Evolutionary conservation across 257 asterid genomes (phyloP), one percentile per base, ranked within the genome.

Genomic region (Capsicum rhomboideum): DNA sequence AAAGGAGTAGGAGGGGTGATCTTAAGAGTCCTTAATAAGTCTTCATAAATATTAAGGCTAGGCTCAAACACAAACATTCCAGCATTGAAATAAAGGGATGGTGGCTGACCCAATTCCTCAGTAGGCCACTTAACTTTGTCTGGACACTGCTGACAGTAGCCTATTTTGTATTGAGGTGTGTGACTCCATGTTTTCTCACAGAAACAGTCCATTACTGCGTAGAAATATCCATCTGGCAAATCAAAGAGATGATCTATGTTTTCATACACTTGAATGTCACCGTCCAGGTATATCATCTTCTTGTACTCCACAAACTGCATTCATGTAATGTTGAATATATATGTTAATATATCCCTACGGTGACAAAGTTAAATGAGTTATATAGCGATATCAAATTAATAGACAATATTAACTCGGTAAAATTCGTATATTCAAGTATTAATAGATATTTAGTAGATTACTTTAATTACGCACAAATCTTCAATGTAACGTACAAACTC

Each of bases 11-110:
- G 86, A 75, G 92, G 85, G 34, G 91, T 85, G 82, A 80, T 49
- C 10, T 50, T 21, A 78, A 91, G 89, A 17, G 86, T 84, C 11
- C 71, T 44, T 17, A 91, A 63, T 3, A 91, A 88, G 6, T 75
- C 49, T 5, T 64, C 21, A 21, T 88, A 91, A 17, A 85, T 88
- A 20, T 81, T 63, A 17, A 89, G 66, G 11, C 83, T 85, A 4
- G 92, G 94, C 66, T 91, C 91, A 42, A 86, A 90, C 0, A 91
- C 87, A n/a, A 91, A 86, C 91, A 91, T 87, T 50, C 93, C 94
- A 4, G 92, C 92, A 6, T 91, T 91, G 88, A 90, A 86, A 80
- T 91, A 88, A 20, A 85, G 87, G 0, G 91, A 49, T 13, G 94
- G 92, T 6, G 83, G 87, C 0, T 59, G 86, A 46, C 92, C 91